Evolutionary conservation across 208 protist species (phyloP).

Genomic region (Trichomonas tenax): DNA sequence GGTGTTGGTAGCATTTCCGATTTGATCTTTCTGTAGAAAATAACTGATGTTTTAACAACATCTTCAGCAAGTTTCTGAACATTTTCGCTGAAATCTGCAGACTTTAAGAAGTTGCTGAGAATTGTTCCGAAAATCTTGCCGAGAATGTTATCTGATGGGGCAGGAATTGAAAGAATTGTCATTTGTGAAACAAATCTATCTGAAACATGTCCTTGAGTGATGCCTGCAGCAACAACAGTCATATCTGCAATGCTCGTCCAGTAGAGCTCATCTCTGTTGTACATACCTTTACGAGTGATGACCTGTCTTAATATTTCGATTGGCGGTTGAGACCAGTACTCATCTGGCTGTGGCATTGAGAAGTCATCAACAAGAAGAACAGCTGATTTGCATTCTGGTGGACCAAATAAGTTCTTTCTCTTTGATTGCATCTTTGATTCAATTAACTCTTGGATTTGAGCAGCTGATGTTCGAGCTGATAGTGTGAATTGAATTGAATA

Average conservation of each 20-base stretch:
- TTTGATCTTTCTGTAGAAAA: slow-evolving; percentile 40
- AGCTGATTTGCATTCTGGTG: slow-evolving; percentile 62
- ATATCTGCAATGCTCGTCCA: slow-evolving; percentile 74
- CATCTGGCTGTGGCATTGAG: slow-evolving; percentile 84
- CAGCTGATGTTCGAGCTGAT: slow-evolving; percentile 44
- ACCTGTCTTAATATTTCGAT: slow-evolving; percentile 88
- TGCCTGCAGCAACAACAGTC: slow-evolving; percentile 49
- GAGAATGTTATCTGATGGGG: slow-evolving; percentile 28
- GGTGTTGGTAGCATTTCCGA: slow-evolving; percentile 47
- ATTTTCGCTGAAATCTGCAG: slow-evolving; percentile 29
- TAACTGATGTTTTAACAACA: slow-evolving; percentile 37
- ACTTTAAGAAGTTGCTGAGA: slow-evolving; percentile 35
- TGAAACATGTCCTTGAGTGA: slow-evolving; percentile 51
- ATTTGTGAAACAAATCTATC: slow-evolving; percentile 87
- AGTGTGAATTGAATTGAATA: slow-evolving; percentile 42
- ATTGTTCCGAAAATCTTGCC: slow-evolving; percentile 49
- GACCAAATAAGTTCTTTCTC: slow-evolving; percentile 78
- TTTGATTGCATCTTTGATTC: slow-evolving; percentile 60
- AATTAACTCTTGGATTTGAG: slow-evolving; percentile 44
- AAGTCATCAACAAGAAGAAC: slow-evolving; percentile 88
- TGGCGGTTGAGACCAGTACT: slow-evolving; percentile 81
- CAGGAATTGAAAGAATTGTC: slow-evolving; percentile 54
- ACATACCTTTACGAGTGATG: slow-evolving; percentile 81
- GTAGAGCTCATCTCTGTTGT: slow-evolving; percentile 76
- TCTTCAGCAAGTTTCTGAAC: slow-evolving; percentile 28